Conservation (phyloP, 1,284 basidiomycete species). For the Tremellales sp. region DNA sequence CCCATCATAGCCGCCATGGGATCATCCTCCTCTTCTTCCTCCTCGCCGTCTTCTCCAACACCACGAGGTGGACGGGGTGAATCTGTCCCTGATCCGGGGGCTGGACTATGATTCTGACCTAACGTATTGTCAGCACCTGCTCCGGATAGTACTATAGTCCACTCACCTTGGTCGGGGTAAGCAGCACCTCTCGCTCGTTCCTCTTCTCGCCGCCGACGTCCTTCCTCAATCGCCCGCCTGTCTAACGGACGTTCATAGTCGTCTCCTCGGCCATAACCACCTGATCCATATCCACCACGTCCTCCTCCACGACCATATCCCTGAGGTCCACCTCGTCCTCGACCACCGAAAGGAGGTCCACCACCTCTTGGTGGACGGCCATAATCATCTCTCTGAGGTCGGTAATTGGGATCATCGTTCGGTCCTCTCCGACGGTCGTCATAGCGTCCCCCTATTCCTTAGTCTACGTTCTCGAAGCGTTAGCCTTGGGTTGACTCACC, state of each 20-base stretch:
- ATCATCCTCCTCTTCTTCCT: constrained; percentile 61
- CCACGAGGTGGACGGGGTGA: background rate
- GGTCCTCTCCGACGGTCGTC: constrained; percentile 3
- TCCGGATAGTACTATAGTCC: background rate
- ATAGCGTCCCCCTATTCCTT: background rate
- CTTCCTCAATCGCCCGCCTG: constrained; percentile 45
- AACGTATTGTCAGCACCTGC: background rate
- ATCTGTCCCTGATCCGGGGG: too few relatives aligned
- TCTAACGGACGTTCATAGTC: constrained; percentile 35
- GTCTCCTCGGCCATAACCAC: constrained; percentile 13
- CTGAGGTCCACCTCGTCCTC: background rate
- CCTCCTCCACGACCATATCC: constrained; percentile 7
- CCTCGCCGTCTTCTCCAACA: constrained; percentile 44
- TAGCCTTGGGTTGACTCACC: constrained; percentile 6
- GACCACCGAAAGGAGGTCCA: constrained; percentile 1
- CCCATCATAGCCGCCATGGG: constrained; percentile 92
- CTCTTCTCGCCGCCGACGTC: constrained; percentile 42
- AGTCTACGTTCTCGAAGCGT: background rate
- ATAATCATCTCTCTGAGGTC: constrained; percentile 15
- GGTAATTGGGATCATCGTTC: constrained; percentile 31
- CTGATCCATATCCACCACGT: constrained; percentile 14
- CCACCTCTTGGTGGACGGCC: background rate
- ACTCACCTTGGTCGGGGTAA: constrained; percentile 25
- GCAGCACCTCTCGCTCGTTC: constrained; percentile 37
- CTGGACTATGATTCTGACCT: background rate